Base-by-base conservation (phyloP, 139 green algal species). In the Auxenochlorella pyrenoidosa region DNA sequence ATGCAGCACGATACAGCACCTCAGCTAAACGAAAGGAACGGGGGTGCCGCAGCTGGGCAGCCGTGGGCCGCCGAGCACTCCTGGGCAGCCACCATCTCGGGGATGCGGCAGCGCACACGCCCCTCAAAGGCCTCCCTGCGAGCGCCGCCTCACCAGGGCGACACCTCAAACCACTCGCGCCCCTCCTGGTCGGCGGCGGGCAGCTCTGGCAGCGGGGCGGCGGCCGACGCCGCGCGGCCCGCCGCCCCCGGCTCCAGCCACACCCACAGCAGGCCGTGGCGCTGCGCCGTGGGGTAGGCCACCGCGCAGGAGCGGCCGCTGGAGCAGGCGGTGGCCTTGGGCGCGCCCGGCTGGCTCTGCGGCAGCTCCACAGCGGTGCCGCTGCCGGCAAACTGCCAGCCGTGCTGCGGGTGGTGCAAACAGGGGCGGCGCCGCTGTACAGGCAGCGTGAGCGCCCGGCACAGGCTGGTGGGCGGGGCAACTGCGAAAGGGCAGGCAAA, bases 311-410 rank as follows among this genome's bases (percentile, higher is more conserved):
- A 65, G 16, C 75, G 75, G 24, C n/a, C 51, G 76, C 54, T 79
- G 30, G 58, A 40, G 77, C 86, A 89, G 10, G 58, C 59, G 19
- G 75, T 71, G 63, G 71, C 38, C 34, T 77, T 86, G 54, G 86
- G 34, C 5, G 36, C 22, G 8, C 75, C 72, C 10, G 71, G 71
- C 60, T 86, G 30, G 70, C 71, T 82, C 38, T 89, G 86, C 60
- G 86, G 86, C 15, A 89, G 40, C 75, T 75, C 58, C 15, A 32
- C 13, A 0, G 66, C 51, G 5, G 58, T 54, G 41, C 86, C 86
- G 54, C 63, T 71, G 51, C 73, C 73, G 3, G 34, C 65, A 60
- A 89, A 89, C 51, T 83, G 78, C 78, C 78, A 83, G 78, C 78
- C 78, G 78, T 83, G 78, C 78, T 83, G 78, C 78, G 36, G 44